Percentiles rank a stretch among this genome's conserved stretches.
Evolutionary conservation across 257 asterid genomes (phyloP).

Genomic region (Lantana camara): DNA sequence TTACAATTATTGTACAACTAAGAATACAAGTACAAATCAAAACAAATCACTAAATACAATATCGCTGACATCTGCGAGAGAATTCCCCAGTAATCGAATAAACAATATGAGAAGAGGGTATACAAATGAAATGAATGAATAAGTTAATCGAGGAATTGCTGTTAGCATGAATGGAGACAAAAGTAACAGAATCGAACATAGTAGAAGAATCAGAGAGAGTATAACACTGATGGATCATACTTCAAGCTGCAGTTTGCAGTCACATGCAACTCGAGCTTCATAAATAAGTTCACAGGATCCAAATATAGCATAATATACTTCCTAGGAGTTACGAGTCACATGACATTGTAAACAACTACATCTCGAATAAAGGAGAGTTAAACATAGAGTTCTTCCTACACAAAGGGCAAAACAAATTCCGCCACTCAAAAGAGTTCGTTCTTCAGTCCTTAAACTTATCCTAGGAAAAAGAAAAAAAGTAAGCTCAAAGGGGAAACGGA

Average conservation of each 20-base stretch:
- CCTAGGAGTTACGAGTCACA: constrained; percentile 48
- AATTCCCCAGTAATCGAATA: no score
- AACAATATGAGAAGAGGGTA: no score
- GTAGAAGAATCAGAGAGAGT: constrained; percentile 17
- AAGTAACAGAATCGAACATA: background rate
- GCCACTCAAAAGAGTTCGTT: constrained; percentile 59
- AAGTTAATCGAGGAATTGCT: background rate
- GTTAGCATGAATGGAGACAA: background rate
- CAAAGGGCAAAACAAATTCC: constrained; percentile 54
- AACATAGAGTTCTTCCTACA: constrained; percentile 65
- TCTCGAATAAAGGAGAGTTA: constrained; percentile 41
- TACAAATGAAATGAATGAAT: no score
- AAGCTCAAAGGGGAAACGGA: constrained; percentile 33
- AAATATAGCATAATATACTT: constrained; percentile 42
- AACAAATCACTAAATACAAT: constrained; percentile 16
- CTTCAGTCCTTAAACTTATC: constrained; percentile 39
- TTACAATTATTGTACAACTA: constrained; percentile 9
- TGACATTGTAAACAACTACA: constrained; percentile 50
- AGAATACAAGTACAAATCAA: constrained; percentile 8
- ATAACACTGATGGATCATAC: constrained; percentile 26
- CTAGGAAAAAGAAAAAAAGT: constrained; percentile 27
- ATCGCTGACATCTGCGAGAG: background rate
- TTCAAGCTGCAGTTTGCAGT: constrained; percentile 30
- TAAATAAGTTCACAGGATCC: constrained; percentile 34
- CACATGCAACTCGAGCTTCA: constrained; percentile 36